A percentile compares a stretch with the other conserved stretches of the same genome.
These are phyloP conservation scores for Allomyces macrogynus DNA, from an alignment of 192 early-diverging fungal species.

Conservation along the genomic window DNA sequence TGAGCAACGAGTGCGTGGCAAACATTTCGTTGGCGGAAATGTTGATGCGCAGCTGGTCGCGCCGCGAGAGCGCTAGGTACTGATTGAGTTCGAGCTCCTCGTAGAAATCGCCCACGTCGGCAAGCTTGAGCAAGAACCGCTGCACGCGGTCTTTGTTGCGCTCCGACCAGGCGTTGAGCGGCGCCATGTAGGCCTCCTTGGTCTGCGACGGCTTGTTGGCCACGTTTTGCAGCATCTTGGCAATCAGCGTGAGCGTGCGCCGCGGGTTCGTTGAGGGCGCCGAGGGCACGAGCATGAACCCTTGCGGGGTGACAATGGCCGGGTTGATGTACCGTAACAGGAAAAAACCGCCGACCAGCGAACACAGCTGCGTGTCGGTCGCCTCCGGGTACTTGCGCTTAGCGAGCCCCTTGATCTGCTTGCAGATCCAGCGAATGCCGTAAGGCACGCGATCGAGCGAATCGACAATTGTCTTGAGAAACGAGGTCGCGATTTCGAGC, in stretches of 20 bases:
- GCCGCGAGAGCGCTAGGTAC: slow-evolving; percentile 64
- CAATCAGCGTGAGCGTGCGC: slow-evolving; percentile 75
- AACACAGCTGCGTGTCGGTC: slow-evolving; percentile 70
- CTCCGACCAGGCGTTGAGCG: slow-evolving; percentile 76
- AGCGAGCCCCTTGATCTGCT: slow-evolving; percentile 82
- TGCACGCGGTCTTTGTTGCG: slow-evolving; percentile 66
- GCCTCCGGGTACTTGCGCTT: slow-evolving; percentile 84
- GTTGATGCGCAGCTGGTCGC: slow-evolving; percentile 55
- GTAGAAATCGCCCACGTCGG: slow-evolving; percentile 58
- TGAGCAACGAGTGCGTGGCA: slow-evolving; percentile 67
- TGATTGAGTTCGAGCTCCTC: too few species aligned
- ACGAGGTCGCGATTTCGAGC: slow-evolving; percentile 65
- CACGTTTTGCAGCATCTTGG: slow-evolving; percentile 86
- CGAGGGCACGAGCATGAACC: slow-evolving; percentile 78
- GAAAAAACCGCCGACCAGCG: slow-evolving; percentile 92
- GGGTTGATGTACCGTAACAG: slow-evolving; percentile 93
- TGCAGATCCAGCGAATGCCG: slow-evolving; percentile 96
- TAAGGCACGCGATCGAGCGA: slow-evolving; percentile 73
- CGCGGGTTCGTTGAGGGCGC: slow-evolving; percentile 58
- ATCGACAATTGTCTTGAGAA: slow-evolving; percentile 67
- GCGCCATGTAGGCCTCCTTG: slow-evolving; percentile 81
- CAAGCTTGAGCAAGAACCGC: slow-evolving; percentile 72
- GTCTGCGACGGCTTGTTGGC: slow-evolving; percentile 82
- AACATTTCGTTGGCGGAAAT: slow-evolving; percentile 90
- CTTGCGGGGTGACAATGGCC: slow-evolving; percentile 88